A percentile compares a stretch with the other conserved stretches of the same genome.
Evolutionary conservation across 768 basidiomycete genomes (phyloP).

Genomic region (Pleurotus djamor): DNA sequence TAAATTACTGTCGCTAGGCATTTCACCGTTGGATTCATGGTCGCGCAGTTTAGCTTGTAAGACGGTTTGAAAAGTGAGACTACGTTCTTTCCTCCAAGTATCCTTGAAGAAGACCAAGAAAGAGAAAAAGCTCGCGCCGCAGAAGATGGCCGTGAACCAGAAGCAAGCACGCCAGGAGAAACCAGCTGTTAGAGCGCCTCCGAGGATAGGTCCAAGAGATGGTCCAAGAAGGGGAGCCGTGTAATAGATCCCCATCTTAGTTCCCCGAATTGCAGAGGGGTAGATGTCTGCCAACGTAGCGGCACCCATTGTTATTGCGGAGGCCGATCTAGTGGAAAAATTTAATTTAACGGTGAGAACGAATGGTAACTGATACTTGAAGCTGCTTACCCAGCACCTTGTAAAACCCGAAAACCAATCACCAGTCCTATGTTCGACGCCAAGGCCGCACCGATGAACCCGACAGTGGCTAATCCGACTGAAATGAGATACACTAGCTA

Average conservation of each 20-base stretch:
- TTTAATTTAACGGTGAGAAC: no score
- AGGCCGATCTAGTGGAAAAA: conserved; percentile 38
- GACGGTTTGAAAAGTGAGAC: conserved; percentile 72
- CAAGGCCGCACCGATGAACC: conserved; percentile 54
- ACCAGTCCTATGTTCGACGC: conserved; percentile 52
- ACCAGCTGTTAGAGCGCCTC: conserved; percentile 62
- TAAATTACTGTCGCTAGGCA: conserved; percentile 69
- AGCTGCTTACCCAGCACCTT: conserved; percentile 55
- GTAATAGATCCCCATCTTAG: conserved; percentile 81
- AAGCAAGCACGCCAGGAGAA: conserved; percentile 82
- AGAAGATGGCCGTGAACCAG: conserved; percentile 75
- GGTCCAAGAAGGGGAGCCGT: conserved; percentile 78
- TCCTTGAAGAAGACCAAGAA: conserved; percentile 76
- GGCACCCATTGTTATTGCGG: conserved; percentile 70
- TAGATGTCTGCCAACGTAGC: conserved; percentile 80
- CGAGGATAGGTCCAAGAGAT: conserved; percentile 69
- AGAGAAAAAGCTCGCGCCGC: conserved; percentile 46
- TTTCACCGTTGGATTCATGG: conserved; percentile 42
- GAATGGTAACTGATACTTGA: no score
- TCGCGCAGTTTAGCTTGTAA: conserved; percentile 28
- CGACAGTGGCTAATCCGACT: conserved; percentile 49
- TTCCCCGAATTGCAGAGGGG: conserved; percentile 71
- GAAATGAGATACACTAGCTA: conserved; percentile 57
- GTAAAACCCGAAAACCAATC: conserved; percentile 68
- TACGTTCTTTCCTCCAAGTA: conserved; percentile 84